Evolutionary conservation across 129 eudicot genomes (phyloP).

Genomic region (Pittosporum tobira): DNA sequence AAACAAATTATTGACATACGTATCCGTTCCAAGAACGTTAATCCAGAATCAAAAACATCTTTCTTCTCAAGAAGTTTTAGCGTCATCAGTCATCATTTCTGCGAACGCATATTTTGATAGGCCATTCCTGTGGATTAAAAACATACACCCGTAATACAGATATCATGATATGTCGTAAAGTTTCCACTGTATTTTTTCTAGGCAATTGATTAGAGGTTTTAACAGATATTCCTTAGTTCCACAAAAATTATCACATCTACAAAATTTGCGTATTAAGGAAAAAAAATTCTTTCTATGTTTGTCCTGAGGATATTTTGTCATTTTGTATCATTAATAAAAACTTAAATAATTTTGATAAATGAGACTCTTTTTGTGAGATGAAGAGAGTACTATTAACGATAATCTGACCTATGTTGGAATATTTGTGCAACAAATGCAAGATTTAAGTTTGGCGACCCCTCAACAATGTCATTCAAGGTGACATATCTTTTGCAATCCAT

Average conservation of each 20-base stretch:
- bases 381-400: too few relatives aligned
- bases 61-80: constrained; percentile 70
- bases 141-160: constrained; percentile 1
- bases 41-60: constrained; percentile 77
- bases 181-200: too few relatives aligned
- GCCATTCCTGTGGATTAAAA: constrained; percentile 51
- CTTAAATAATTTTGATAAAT: too few relatives aligned
- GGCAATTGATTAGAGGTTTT: too few relatives aligned
- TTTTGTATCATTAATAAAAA: too few relatives aligned
- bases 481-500: constrained; percentile 53
- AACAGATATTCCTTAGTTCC: too few relatives aligned
- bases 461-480: constrained; percentile 52
- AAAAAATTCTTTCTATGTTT: too few relatives aligned
- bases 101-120: constrained; percentile 50
- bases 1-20: constrained; percentile 63
- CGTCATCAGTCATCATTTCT: constrained; percentile 58
- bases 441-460: constrained; percentile 60
- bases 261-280: too few relatives aligned
- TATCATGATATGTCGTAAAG: too few relatives aligned
- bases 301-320: too few relatives aligned
- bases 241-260: too few relatives aligned
- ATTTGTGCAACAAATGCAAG: constrained; percentile 58
- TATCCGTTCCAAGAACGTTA: constrained; percentile 63
- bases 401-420: constrained; percentile 41
- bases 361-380: too few relatives aligned